phyloP scores from a whole-genome alignment of 352 stramenopile genomes.

The Phytopythium oedochilum region DNA sequence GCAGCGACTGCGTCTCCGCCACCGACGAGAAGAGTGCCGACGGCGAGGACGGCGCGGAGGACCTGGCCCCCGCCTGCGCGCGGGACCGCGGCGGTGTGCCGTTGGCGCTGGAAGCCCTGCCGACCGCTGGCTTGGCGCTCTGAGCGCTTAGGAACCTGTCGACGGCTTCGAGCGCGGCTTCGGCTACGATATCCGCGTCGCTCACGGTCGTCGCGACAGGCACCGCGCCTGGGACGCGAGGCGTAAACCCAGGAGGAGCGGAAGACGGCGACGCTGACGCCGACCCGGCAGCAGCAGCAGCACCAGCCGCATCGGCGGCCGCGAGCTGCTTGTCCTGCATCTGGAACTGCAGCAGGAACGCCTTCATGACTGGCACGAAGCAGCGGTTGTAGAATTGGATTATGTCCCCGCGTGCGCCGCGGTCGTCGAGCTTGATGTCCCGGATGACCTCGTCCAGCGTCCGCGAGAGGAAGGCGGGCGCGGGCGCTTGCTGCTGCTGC shows the following conservation, averaged over 20 bases:
- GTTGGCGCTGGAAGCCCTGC: neutral
- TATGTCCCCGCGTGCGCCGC: constrained; percentile 65
- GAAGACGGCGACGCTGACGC: constrained; percentile 8
- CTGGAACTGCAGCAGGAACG: constrained; percentile 85
- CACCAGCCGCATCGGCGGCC: constrained; percentile 60
- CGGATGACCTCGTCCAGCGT: constrained; percentile 65
- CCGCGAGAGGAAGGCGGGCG: constrained; percentile 20
- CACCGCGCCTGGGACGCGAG: constrained; percentile 24
- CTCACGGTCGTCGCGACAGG: constrained; percentile 49
- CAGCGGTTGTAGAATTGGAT: constrained; percentile 90
- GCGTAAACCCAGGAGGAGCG: constrained; percentile 34
- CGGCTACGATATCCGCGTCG: constrained; percentile 76
- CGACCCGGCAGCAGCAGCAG: constrained; percentile 25
- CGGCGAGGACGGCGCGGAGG: constrained; percentile 22
- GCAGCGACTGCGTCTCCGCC: constrained; percentile 72
- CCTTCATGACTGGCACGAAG: constrained; percentile 81
- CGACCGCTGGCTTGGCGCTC: neutral
- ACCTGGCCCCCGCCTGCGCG: neutral
- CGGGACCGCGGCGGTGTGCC: constrained; percentile 37
- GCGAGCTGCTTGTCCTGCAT: constrained; percentile 78
- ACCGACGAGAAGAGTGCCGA: constrained; percentile 44
- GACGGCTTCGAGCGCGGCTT: constrained; percentile 62
- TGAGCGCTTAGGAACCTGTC: constrained; percentile 32
- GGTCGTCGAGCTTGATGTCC: constrained; percentile 67
- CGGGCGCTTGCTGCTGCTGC: constrained; percentile 14